Base-by-base conservation (phyloP, 352 stramenopile genomes). In the Pythium scleroteichum region DNA sequence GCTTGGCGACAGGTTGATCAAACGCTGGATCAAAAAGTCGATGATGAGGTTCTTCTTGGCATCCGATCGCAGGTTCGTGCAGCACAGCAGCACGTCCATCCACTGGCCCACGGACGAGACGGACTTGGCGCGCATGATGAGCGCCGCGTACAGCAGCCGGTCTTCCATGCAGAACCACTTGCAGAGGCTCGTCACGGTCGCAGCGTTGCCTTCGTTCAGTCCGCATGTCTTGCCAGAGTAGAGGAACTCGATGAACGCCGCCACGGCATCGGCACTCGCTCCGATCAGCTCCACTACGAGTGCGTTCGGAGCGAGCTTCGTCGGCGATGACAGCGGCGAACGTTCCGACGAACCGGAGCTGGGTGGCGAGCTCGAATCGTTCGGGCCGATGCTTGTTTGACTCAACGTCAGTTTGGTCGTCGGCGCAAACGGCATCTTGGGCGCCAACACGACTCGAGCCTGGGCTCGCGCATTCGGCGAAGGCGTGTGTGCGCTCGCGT, bases 191-290 rank as follows among this genome's bases (percentile, higher is more conserved):
- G 72, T 62, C 10, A 81, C 71, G 4, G 75, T 48, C 51, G 68
- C 57, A 0, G 76, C 78, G 27, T 69, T 76, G 19, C 19, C 42
- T 9, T 72, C 64, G 24, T 73, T 35, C 0, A 81, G 46, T 3
- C 82, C 62, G 9, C 69, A 62, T 17, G 77, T 64, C 16, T 73
- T 66, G 40, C 73, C 65, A 3, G 71, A 70, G 62, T 88, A 85
- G 22, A 87, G 56, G 46, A 82, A 92, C 59, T 92, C 82, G 13
- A 92, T 56, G 1, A 70, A 41, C 2, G 68, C 70, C n/a, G 81
- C 82, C 0, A 85, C 42, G 1, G 75, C 76, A 35, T 59, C 71
- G n/a, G 79, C 47, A 20, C 63, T 71, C 1, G 75, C 64, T 4
- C 61, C 62, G 16, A 73, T 29, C 20, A 88, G 63, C 59, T 84